Conservation (phyloP, 805 yeast species). For the Suhomyces kilbournensis region DNA sequence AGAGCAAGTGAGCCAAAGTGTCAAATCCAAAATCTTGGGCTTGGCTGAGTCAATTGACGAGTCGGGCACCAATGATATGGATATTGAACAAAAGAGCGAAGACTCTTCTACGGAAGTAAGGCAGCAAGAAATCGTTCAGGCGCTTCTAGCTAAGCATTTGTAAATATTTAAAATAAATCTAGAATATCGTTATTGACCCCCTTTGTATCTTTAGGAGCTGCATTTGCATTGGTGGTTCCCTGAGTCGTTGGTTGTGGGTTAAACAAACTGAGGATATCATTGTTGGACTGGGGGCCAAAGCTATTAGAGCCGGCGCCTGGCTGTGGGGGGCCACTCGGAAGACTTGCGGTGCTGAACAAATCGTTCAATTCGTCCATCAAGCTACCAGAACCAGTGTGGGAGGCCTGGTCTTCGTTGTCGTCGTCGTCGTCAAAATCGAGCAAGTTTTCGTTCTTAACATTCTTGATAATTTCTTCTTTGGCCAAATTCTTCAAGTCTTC, state of each 20-base stretch:
- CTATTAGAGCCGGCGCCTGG: neutral
- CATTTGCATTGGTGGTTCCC: neutral
- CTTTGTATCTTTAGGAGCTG: neutral
- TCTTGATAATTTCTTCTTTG: slow-evolving; percentile 64
- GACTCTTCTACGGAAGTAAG: neutral
- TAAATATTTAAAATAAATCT: slow-evolving; percentile 29
- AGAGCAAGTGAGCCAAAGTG: slow-evolving; percentile 36
- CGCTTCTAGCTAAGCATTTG: slow-evolving; percentile 2
- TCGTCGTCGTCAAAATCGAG: slow-evolving; percentile 80
- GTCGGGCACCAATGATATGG: neutral
- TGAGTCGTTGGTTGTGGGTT: slow-evolving; percentile 11
- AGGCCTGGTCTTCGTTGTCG: slow-evolving; percentile 11
- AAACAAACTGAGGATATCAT: slow-evolving; percentile 51
- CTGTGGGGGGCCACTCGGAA: slow-evolving; percentile 12
- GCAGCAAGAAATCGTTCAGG: slow-evolving; percentile 3
- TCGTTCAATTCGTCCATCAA: slow-evolving; percentile 75
- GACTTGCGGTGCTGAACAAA: slow-evolving; percentile 49
- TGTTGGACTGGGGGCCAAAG: slow-evolving; percentile 17
- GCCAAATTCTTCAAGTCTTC: slow-evolving; percentile 80
- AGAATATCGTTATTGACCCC: slow-evolving; percentile 31
- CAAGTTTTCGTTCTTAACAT: slow-evolving; percentile 71
- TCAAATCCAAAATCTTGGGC: slow-evolving; percentile 34
- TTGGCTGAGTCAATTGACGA: slow-evolving; percentile 13
- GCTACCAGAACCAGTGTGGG: slow-evolving; percentile 25
- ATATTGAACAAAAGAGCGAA: neutral